A percentile compares a stretch with the other conserved stretches of the same genome.
phyloP scores from a whole-genome alignment of 306 rosid genomes.

The Vicia villosa region DNA sequence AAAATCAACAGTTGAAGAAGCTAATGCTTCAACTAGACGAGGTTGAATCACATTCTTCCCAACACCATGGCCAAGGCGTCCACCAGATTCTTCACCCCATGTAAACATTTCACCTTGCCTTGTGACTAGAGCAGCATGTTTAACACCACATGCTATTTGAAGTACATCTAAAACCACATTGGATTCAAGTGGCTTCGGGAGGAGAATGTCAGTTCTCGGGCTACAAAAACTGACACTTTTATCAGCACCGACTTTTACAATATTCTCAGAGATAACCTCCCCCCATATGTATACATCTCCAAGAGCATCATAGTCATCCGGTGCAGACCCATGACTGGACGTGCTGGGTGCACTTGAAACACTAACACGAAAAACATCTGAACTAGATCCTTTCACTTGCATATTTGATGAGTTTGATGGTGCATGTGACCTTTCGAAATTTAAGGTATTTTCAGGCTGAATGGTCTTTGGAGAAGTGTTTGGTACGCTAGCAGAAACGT shows the following conservation, averaged over 20 bases:
- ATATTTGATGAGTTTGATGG: conserved; percentile 70
- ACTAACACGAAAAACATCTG: conserved; percentile 97
- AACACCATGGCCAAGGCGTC: conserved; percentile 98
- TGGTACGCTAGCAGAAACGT: conserved; percentile 56
- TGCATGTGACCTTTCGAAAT: conserved; percentile 77
- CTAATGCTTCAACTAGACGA: conserved; percentile 77
- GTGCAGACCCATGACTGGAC: conserved; percentile 97
- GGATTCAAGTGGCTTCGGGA: conserved; percentile 87
- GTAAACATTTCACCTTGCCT: conserved; percentile 97
- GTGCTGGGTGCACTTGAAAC: conserved; percentile 99
- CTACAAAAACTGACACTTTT: conserved; percentile 57
- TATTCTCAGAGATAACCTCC: conserved; percentile 79
- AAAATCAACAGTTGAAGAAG: conserved; percentile 72
- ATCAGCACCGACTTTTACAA: conserved; percentile 78
- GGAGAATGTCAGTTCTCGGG: conserved; percentile 80
- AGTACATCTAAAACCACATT: conserved; percentile 91
- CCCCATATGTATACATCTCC: conserved; percentile 99
- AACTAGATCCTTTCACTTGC: conserved; percentile 96
- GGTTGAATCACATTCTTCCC: conserved; percentile 89
- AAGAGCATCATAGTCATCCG: conserved; percentile 94
- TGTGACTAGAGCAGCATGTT: conserved; percentile 88
- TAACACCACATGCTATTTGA: conserved; percentile 93
- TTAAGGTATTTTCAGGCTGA: conserved; percentile 57
- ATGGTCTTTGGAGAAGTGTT: conserved; percentile 62
- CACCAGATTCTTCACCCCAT: conserved; percentile 99